Base-by-base conservation (phyloP, 1,284 basidiomycete species). In the Puccinia brachypodii region DNA sequence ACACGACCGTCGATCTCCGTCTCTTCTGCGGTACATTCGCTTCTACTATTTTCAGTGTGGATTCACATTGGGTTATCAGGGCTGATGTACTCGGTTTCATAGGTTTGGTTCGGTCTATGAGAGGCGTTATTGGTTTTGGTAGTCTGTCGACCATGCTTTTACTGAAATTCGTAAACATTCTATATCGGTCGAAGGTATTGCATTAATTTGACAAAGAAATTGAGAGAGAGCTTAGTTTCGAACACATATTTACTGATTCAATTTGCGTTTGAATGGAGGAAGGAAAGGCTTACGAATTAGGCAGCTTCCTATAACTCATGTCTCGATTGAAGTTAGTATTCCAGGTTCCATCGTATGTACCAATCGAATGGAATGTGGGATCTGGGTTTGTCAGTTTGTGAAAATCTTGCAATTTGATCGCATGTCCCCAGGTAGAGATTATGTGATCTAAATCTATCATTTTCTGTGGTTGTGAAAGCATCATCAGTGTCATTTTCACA, bases 141-240 rank as follows among this genome's bases (percentile, higher is more conserved):
- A 80, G 42, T 47, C 40, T 50, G 31, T 80, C 77, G 19, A 80
- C 53, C 77, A 80, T 71, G n/a, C 36, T 71, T 14, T 7, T 3
- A 47, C 50, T 58, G 33, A 80, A 72, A 47, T 80, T 80, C 28
- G 76, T 78, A 68, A 78, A 78, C 53, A 68, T 66, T 19, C 76
- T 78, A 50, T 56, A n/a, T n/a, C 2, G 69, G 16, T 19, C 69
- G 44, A 19, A 42, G 44, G 22, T 68, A 25, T 40, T 3, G 64
- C 9, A 31, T 38, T 68, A 11, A 31, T 36, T 19, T 66, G 13
- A 47, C 28, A 33, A 40, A 25, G 14, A 28, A 36, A 9, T 2
- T 64, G 31, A 16, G 13, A 50, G 47, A 11, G 47, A 50, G 47
- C 22, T 68, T n/a, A 68, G 62, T 33, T 66, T 33, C 16, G 62